Evolutionary conservation across 208 protist genomes (phyloP).

Genomic region (Leptomonas seymouri): DNA sequence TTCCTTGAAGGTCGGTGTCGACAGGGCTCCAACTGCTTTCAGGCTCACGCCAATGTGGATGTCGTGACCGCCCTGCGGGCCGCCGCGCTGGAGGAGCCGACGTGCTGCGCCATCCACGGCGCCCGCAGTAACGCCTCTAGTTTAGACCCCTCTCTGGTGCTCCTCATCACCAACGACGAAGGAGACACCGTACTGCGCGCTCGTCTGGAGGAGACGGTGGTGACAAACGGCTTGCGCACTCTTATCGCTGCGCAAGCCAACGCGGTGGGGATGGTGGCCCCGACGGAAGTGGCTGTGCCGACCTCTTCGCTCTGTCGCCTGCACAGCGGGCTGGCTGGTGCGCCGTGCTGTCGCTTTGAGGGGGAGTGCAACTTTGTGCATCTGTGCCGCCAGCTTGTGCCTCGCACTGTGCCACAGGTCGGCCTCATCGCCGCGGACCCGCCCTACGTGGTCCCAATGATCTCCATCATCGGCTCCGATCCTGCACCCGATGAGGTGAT

Average conservation of each 20-base stretch:
- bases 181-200: slow-evolving; percentile 33
- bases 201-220: slow-evolving; percentile 31
- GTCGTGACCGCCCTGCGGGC: slow-evolving; percentile 54
- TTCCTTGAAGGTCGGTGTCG: slow-evolving; percentile 80
- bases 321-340: slow-evolving; percentile 47
- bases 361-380: slow-evolving; percentile 87
- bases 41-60: slow-evolving; percentile 70
- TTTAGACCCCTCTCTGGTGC: slow-evolving; percentile 22
- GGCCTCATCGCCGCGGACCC: slow-evolving; percentile 10
- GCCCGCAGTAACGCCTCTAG: slow-evolving; percentile 35
- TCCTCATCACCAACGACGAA: slow-evolving; percentile 39
- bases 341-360: slow-evolving; percentile 79
- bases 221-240: slow-evolving; percentile 63
- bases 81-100: slow-evolving; percentile 65
- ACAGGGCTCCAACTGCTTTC: slow-evolving; percentile 74
- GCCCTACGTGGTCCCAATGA: slow-evolving; percentile 9
- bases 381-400: slow-evolving; percentile 59
- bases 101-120: slow-evolving; percentile 72
- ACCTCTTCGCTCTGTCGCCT: slow-evolving; percentile 70
- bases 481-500: slow-evolving; percentile 18
- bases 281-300: slow-evolving; percentile 51
- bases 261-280: slow-evolving; percentile 13
- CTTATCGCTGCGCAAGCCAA: slow-evolving; percentile 42
- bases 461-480: slow-evolving; percentile 9
- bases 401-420: slow-evolving; percentile 15